These are phyloP conservation scores for Ophiostoma himal-ulmi DNA, from an alignment of 2,329 filamentous ascomycete genomes.

Conservation along the genomic window DNA sequence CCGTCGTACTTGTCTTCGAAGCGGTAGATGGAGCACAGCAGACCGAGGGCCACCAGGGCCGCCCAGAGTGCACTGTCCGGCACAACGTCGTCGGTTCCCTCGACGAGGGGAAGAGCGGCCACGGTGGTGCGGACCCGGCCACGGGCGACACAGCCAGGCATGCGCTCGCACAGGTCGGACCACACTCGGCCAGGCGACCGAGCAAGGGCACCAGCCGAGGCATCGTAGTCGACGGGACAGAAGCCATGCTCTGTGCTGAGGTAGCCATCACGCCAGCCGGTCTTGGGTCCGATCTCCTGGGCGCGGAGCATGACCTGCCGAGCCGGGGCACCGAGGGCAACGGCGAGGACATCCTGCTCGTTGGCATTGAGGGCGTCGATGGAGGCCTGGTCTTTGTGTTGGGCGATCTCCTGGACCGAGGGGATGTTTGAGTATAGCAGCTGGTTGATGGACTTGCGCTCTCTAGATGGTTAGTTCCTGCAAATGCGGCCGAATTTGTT, in stretches of 20 bases:
- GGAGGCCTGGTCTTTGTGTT: constrained; percentile 33
- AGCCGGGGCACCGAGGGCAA: constrained; percentile 49
- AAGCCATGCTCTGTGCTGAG: constrained; percentile 48
- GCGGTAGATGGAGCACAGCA: constrained; percentile 49
- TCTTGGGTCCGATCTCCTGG: constrained; percentile 46
- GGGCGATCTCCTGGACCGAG: constrained; percentile 12
- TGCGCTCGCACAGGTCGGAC: constrained; percentile 49
- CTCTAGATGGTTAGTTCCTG: constrained; percentile 28
- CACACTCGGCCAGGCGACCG: constrained; percentile 48
- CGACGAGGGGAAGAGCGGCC: constrained; percentile 43
- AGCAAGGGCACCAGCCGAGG: constrained; percentile 42
- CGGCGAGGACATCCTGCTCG: constrained; percentile 46
- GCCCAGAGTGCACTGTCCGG: constrained; percentile 50
- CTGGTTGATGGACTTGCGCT: constrained; percentile 23
- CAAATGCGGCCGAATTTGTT: background rate
- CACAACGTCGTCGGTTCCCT: constrained; percentile 45
- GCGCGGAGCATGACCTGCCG: constrained; percentile 49
- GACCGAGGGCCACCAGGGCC: constrained; percentile 46
- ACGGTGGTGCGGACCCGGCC: constrained; percentile 47
- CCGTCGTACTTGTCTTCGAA: constrained; percentile 50
- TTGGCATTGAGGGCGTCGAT: constrained; percentile 44
- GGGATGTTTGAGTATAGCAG: constrained; percentile 15
- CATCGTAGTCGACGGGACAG: constrained; percentile 46
- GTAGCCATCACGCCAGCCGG: constrained; percentile 50
- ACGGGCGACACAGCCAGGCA: constrained; percentile 47